These are phyloP conservation scores for Stromatinia cepivora DNA, from an alignment of 2,329 filamentous ascomycete genomes.

Conservation along the genomic window DNA sequence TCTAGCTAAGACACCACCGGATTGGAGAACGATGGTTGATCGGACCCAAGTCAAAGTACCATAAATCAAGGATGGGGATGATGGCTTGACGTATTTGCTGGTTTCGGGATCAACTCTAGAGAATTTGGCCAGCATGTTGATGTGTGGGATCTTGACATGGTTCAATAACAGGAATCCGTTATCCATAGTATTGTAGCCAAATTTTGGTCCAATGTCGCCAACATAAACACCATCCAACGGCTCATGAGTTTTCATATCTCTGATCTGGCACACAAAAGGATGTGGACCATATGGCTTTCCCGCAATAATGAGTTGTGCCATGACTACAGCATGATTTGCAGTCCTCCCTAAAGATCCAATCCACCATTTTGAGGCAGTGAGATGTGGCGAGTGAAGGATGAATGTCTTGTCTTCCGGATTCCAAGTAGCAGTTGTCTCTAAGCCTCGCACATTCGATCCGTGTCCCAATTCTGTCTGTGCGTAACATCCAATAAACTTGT, in stretches of 20 bases:
- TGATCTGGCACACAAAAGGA: conserved; percentile 74
- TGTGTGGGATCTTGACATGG: conserved; percentile 71
- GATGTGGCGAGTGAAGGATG: conserved; percentile 68
- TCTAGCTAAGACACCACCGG: conserved; percentile 68
- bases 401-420: conserved; percentile 73
- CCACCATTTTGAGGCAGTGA: conserved; percentile 84
- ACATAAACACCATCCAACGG: conserved; percentile 70
- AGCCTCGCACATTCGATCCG: conserved; percentile 71
- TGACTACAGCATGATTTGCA: conserved; percentile 76
- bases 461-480: conserved; percentile 80
- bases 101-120: conserved; percentile 67
- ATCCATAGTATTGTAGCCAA: conserved; percentile 79
- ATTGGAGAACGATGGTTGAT: conserved; percentile 71
- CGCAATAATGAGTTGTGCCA: conserved; percentile 71
- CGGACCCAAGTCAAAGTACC: conserved; percentile 76
- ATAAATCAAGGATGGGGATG: conserved; percentile 68
- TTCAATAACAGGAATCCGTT: conserved; percentile 80
- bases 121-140: conserved; percentile 72
- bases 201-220: conserved; percentile 79
- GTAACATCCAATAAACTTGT: conserved; percentile 76
- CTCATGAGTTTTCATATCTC: conserved; percentile 68
- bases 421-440: conserved; percentile 56
- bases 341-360: conserved; percentile 75
- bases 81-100: conserved; percentile 65
- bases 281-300: conserved; percentile 73